Conservation (phyloP, 805 yeast species). For the Candida nitratophila region DNA sequence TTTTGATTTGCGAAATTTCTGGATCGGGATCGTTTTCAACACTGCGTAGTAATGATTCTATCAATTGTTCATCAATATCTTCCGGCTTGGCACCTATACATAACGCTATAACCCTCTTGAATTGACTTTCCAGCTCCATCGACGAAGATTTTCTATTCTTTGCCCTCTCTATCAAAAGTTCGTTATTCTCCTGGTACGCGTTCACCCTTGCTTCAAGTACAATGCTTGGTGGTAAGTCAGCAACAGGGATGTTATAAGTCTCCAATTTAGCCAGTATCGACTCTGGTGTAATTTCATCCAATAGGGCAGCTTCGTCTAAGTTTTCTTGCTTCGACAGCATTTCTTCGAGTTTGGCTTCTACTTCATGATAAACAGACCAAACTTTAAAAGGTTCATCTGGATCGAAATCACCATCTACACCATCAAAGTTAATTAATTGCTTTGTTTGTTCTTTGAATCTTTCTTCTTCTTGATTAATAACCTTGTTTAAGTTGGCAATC, state of each 20-base stretch:
- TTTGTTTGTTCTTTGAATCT: constrained; percentile 38
- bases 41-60: constrained; percentile 82
- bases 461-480: constrained; percentile 55
- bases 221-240: constrained; percentile 37
- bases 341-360: constrained; percentile 34
- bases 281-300: constrained; percentile 2
- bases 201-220: constrained; percentile 69
- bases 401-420: constrained; percentile 40
- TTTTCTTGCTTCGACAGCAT: constrained; percentile 4
- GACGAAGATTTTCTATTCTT: constrained; percentile 46
- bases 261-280: background rate
- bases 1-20: constrained; percentile 26
- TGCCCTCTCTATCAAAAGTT: constrained; percentile 44
- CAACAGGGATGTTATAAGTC: constrained; percentile 12
- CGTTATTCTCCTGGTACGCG: constrained; percentile 72
- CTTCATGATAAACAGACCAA: constrained; percentile 47
- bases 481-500: constrained; percentile 50
- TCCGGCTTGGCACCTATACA: constrained; percentile 84
- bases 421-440: constrained; percentile 25
- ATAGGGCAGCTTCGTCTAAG: background rate
- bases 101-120: constrained; percentile 79
- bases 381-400: constrained; percentile 91
- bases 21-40: constrained; percentile 78
- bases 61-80: constrained; percentile 51
- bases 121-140: constrained; percentile 60